These are phyloP conservation scores for Zea mays DNA, from an alignment of 176 grass and related monocot genomes.

Conservation along the genomic window DNA sequence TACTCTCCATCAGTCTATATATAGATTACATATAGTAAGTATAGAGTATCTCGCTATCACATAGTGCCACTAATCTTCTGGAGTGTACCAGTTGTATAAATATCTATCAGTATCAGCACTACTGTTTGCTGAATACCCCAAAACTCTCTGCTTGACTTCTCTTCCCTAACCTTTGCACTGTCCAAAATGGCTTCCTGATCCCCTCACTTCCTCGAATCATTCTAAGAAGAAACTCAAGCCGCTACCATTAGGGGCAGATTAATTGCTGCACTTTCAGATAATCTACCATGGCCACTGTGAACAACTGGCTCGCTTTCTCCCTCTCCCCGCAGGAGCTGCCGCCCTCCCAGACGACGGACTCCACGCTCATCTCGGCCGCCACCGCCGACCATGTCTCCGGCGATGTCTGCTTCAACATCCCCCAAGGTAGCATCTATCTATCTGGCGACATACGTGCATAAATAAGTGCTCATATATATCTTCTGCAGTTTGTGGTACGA, in stretches of 20 bases:
- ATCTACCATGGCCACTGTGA: constrained; percentile 71
- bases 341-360: constrained; percentile 49
- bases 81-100: constrained; percentile 47
- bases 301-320: constrained; percentile 98
- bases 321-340: constrained; percentile 85
- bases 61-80: background rate
- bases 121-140: constrained; percentile 48
- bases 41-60: constrained; percentile 19
- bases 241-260: background rate
- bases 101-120: constrained; percentile 37
- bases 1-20: background rate
- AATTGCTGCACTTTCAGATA: constrained; percentile 25
- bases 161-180: constrained; percentile 39
- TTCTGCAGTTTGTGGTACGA: background rate
- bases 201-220: background rate
- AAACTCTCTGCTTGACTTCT: constrained; percentile 44
- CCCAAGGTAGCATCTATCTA: constrained; percentile 37
- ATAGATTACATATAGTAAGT: background rate
- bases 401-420: constrained; percentile 61
- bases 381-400: constrained; percentile 50
- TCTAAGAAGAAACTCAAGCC: constrained; percentile 17
- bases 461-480: background rate
- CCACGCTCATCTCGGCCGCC: constrained; percentile 36
- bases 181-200: constrained; percentile 45
- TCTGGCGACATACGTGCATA: background rate